Base-by-base conservation (phyloP, 495 filamentous ascomycete genomes). In the Penicillium bialowiezense region DNA sequence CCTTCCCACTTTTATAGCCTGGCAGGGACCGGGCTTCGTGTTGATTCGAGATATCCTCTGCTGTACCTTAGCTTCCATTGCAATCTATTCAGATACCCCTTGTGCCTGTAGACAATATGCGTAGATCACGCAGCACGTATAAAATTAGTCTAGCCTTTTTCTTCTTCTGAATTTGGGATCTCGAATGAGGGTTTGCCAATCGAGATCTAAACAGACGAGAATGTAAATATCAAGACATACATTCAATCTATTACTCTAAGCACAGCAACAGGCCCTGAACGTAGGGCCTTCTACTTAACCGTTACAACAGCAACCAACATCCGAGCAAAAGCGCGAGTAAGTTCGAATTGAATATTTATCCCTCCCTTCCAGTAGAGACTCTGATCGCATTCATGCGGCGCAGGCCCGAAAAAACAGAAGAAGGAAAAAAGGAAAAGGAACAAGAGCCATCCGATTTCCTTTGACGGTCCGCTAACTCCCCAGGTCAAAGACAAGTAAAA, bases 41-140 rank as follows among this genome's bases (percentile, higher is more conserved):
- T 59, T 47, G 45, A 48, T 48, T 54, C 56, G 43, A 64, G 63
- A 67, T 64, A 69, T 69, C 64, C 62, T 58, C 60, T 58, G 48
- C 42, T 56, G 55, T 59, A 47, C 44, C 42, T 44, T 53, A 10
- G 12, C 44, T 29, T 44, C 40, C 44, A 26, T 51, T 29, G 34
- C 15, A 28, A 5, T 18, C 26, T 23, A 13, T 36, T 24, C 21
- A 26, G 3, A 15, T 31, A 15, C 20, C 19, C 21, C 18, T 18
- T n/a, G n/a, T 23, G 3, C 17, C 5, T 24, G 24, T 17, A 44
- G 23, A 44, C 46, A 35, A 51, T 14, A 24, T 42, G 36, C 36
- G 43, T 26, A 38, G 48, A 23, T 41, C 9, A n/a, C n/a, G n/a
- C n/a, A n/a, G n/a, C n/a, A n/a, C n/a, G n/a, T n/a, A n/a, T n/a